Percentiles rank a stretch among this genome's conserved stretches.
These are phyloP conservation scores for Parietaria judaica DNA, from an alignment of 306 rosid genomes.

Conservation along the genomic window DNA sequence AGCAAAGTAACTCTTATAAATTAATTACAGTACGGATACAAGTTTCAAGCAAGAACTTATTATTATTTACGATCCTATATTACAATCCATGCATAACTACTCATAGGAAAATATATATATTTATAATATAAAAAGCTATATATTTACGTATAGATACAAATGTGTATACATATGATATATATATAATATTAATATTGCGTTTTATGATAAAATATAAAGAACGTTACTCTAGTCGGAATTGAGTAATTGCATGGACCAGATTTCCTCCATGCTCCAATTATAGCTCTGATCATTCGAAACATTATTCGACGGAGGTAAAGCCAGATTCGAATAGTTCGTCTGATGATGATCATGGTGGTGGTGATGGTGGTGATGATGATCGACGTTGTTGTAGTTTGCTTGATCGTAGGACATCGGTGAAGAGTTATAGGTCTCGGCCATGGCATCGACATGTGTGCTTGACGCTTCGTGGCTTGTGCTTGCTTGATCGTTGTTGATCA, in stretches of 20 bases:
- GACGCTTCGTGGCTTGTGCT: slow-evolving; percentile 33
- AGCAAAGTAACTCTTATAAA: background rate
- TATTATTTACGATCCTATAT: slow-evolving; percentile 10
- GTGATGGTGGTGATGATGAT: no score
- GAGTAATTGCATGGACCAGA: slow-evolving; percentile 90
- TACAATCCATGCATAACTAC: slow-evolving; percentile 29
- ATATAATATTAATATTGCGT: slow-evolving; percentile 2
- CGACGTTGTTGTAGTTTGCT: background rate
- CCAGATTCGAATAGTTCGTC: background rate
- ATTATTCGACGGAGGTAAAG: background rate
- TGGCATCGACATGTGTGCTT: slow-evolving; percentile 23
- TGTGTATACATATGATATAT: slow-evolving; percentile 20
- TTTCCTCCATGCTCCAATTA: slow-evolving; percentile 88
- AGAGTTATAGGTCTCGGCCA: slow-evolving; percentile 28
- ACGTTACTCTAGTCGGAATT: slow-evolving; percentile 29
- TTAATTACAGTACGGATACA: background rate
- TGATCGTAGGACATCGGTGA: slow-evolving; percentile 2
- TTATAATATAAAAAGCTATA: slow-evolving; percentile 16
- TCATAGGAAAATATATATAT: slow-evolving; percentile 5
- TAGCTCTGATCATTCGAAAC: slow-evolving; percentile 17
- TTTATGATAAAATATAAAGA: background rate
- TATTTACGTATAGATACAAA: no score
- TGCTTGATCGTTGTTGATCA: slow-evolving; percentile 25
- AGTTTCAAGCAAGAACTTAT: background rate
- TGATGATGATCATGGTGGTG: slow-evolving; percentile 3